Conservation (phyloP, 2,329 filamentous ascomycete species). For the Ambrosiella cleistominuta region DNA sequence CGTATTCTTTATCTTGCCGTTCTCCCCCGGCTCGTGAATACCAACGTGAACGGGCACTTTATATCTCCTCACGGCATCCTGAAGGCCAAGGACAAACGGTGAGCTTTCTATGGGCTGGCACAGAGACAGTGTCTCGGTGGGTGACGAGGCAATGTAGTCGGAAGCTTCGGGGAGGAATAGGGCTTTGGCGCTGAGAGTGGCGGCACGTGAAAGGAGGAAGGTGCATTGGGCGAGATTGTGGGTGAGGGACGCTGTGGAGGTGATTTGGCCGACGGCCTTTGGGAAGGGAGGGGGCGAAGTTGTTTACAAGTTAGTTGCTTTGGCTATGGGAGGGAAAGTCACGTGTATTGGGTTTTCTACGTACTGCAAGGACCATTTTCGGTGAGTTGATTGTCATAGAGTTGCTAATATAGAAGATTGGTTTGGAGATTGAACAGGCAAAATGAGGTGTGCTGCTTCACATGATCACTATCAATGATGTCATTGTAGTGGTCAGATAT, state of each 20-base stretch:
- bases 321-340: not conserved
- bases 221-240: constrained; percentile 12
- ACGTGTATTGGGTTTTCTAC: not conserved
- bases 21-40: constrained; percentile 55
- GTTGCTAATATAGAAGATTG: not conserved
- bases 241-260: constrained; percentile 10
- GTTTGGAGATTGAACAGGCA: no score
- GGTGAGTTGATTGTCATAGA: not conserved
- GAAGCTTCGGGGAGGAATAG: constrained; percentile 85
- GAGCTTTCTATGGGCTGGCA: constrained; percentile 47
- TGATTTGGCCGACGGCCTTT: constrained; percentile 14
- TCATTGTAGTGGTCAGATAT: not conserved
- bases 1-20: constrained; percentile 28
- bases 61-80: constrained; percentile 44
- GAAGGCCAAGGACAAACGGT: constrained; percentile 61
- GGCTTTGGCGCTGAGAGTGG: constrained; percentile 24
- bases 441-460: no score
- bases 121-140: constrained; percentile 51
- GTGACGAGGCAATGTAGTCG: constrained; percentile 64
- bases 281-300: not conserved
- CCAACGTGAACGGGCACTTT: constrained; percentile 66
- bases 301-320: not conserved
- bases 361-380: constrained; percentile 6
- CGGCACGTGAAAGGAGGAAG: constrained; percentile 6
- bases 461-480: not conserved